These are phyloP conservation scores for Allomyces macrogynus DNA, from an alignment of 192 early-diverging fungal genomes.

Conservation along the genomic window DNA sequence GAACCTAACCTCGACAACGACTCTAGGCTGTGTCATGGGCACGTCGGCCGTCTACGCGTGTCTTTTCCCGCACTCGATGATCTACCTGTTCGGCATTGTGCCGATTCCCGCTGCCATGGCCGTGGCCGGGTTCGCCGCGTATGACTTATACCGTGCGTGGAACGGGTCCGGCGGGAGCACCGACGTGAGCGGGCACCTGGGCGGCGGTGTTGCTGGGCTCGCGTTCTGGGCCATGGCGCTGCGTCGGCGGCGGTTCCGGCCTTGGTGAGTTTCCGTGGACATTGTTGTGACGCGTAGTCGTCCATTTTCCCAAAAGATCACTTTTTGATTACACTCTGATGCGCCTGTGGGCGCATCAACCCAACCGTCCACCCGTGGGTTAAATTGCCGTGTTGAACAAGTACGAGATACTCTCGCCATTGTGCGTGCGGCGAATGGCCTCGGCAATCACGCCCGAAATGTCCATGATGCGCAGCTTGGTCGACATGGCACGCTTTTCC, in stretches of 20 bases:
- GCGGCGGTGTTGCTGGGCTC: background rate
- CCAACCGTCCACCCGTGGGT: too few species aligned
- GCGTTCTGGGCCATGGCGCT: background rate
- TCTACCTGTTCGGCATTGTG: background rate
- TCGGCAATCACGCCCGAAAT: conserved; percentile 75
- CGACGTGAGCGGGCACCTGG: background rate
- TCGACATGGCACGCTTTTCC: conserved; percentile 42
- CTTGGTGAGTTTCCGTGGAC: too few species aligned
- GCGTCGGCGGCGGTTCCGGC: background rate
- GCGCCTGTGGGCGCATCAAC: too few species aligned
- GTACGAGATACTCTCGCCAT: conserved; percentile 82
- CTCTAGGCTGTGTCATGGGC: background rate
- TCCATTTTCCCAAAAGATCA: too few species aligned
- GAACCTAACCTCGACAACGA: too few species aligned
- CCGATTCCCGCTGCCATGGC: background rate
- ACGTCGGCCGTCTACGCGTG: background rate
- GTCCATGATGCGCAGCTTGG: conserved; percentile 71
- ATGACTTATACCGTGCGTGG: background rate
- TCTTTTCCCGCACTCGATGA: background rate
- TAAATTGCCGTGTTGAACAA: conserved; percentile 40
- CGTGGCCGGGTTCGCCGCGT: background rate
- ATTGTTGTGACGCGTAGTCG: too few species aligned
- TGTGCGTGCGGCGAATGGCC: conserved; percentile 80
- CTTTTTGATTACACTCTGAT: too few species aligned
- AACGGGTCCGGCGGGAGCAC: background rate